Conservation (phyloP, 257 asterid species). For the Lavandula angustifolia region DNA sequence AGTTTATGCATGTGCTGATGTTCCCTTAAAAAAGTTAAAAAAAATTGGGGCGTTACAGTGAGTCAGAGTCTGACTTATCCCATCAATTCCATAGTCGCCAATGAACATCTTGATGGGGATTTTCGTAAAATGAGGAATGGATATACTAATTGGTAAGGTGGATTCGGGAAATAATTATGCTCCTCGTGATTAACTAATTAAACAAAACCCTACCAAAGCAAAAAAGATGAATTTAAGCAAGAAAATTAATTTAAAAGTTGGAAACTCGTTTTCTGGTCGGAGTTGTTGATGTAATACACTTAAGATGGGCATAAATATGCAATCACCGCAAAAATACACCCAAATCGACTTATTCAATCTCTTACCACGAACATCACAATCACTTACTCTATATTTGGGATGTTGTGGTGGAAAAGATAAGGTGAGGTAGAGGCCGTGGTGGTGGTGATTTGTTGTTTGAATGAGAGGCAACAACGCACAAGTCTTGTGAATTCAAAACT, state of each 20-base stretch:
- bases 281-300: neutral
- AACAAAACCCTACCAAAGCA: too few relatives aligned
- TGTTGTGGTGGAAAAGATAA: neutral
- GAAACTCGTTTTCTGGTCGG: too few relatives aligned
- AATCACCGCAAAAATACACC: neutral
- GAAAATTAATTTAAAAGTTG: too few relatives aligned
- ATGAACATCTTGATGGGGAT: constrained; percentile 75
- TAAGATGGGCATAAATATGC: constrained; percentile 10
- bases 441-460: neutral
- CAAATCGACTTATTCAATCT: neutral
- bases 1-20: too few relatives aligned
- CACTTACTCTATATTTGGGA: too few relatives aligned
- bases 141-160: too few relatives aligned
- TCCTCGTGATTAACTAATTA: too few relatives aligned
- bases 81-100: constrained; percentile 52
- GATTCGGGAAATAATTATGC: neutral
- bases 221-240: too few relatives aligned
- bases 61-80: constrained; percentile 57
- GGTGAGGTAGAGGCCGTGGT: neutral
- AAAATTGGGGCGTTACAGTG: constrained; percentile 19
- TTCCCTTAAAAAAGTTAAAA: too few relatives aligned
- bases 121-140: constrained; percentile 74
- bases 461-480: neutral
- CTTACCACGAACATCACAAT: neutral
- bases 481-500: neutral